Conservation (phyloP, 371 early-diverging fungal genomes). For the Lichtheimia corymbifera region DNA sequence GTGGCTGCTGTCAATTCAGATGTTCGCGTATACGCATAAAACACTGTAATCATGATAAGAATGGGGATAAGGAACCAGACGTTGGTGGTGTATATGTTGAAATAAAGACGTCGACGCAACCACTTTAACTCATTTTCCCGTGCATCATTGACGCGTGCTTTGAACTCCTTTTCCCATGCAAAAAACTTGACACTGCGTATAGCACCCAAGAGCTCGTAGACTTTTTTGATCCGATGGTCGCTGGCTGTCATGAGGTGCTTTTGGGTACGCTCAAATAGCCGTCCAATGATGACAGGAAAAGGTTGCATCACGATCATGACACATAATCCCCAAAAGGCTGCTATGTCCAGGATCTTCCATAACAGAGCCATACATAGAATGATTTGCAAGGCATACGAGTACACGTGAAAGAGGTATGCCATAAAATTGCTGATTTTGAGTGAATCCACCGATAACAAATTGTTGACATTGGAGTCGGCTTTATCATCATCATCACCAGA, state of each 20-base stretch:
- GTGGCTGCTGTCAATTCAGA: constrained; percentile 58
- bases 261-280: constrained; percentile 50
- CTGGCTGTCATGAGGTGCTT: constrained; percentile 55
- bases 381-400: constrained; percentile 61
- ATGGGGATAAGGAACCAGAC: constrained; percentile 55
- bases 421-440: constrained; percentile 51
- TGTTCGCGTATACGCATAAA: constrained; percentile 54
- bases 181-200: constrained; percentile 81
- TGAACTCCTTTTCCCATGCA: constrained; percentile 77
- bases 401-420: constrained; percentile 44
- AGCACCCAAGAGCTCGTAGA: constrained; percentile 72
- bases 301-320: constrained; percentile 61
- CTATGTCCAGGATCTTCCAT: constrained; percentile 61
- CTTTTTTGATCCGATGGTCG: constrained; percentile 61
- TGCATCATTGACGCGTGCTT: constrained; percentile 48
- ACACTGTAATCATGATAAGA: constrained; percentile 49
- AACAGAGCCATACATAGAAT: constrained; percentile 60
- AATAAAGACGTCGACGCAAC: constrained; percentile 39
- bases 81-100: constrained; percentile 41
- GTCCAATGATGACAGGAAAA: constrained; percentile 52
- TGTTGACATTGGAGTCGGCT: constrained; percentile 44
- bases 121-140: constrained; percentile 53
- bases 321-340: constrained; percentile 65
- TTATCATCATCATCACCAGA: constrained; percentile 16
- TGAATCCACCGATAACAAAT: constrained; percentile 57